Percentiles rank a stretch among this genome's conserved stretches.
These are phyloP conservation scores for Sarocladiaceae sp. DNA, from an alignment of 2,329 filamentous ascomycete species.

Conservation along the genomic window DNA sequence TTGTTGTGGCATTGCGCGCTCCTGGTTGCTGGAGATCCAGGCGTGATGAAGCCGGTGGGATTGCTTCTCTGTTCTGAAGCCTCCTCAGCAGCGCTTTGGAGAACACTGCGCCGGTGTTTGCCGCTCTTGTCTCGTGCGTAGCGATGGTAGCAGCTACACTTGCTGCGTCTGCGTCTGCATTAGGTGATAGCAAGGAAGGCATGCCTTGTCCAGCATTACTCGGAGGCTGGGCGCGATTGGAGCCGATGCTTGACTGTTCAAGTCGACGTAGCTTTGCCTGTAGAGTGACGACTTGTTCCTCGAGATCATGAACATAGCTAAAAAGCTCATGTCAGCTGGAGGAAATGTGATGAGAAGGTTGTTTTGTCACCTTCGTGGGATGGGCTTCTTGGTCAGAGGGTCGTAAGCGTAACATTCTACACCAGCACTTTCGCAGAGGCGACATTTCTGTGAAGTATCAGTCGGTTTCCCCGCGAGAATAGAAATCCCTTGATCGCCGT, in stretches of 20 bases:
- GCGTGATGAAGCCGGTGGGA: neutral
- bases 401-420: neutral
- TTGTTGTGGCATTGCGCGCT: neutral
- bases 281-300: neutral
- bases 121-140: neutral
- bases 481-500: neutral
- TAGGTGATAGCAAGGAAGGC: neutral
- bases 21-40: neutral
- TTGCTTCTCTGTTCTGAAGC: neutral
- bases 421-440: neutral
- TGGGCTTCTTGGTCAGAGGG: neutral
- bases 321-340: neutral
- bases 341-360: neutral
- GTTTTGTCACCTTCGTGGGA: conserved; percentile 3
- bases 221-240: neutral
- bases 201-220: neutral
- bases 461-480: neutral
- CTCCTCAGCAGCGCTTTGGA: neutral
- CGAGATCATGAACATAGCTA: conserved; percentile 2
- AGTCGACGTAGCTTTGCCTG: neutral
- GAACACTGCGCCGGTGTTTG: neutral
- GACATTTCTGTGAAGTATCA: neutral
- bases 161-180: neutral
- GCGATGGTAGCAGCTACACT: neutral
- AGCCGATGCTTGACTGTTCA: neutral